phyloP scores from a whole-genome alignment of 2,329 filamentous ascomycete species.

The Pestalotiopsis sp. region DNA sequence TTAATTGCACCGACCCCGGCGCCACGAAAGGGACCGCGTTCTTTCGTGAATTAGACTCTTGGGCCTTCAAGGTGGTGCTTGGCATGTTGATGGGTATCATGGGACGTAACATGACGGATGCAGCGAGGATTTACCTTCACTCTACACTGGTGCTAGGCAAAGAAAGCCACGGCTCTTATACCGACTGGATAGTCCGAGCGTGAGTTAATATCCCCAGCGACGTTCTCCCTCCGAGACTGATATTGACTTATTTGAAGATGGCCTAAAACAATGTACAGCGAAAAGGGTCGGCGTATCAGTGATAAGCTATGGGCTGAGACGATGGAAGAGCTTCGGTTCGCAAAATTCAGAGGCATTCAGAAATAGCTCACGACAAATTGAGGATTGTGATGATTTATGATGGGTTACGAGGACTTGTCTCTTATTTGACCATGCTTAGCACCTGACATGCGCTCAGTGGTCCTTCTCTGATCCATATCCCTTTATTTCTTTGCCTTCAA shows the following conservation, averaged over 20 bases:
- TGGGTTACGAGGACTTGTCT: too few species aligned
- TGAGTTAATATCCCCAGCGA: slow-evolving; percentile 18
- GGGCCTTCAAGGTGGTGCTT: not conserved
- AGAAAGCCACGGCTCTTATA: slow-evolving; percentile 26
- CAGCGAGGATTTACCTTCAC: slow-evolving; percentile 24
- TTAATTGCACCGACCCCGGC: slow-evolving; percentile 26
- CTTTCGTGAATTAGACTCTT: slow-evolving; percentile 2
- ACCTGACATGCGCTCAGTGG: too few species aligned
- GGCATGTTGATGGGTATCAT: slow-evolving; percentile 6
- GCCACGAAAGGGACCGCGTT: slow-evolving; percentile 21
- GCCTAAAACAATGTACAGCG: slow-evolving; percentile 23
- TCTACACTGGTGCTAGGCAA: slow-evolving; percentile 20
- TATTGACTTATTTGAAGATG: slow-evolving; percentile 19
- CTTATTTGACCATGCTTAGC: too few species aligned
- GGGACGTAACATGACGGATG: slow-evolving; percentile 18
- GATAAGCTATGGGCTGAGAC: slow-evolving; percentile 30
- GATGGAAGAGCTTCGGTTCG: slow-evolving; percentile 28
- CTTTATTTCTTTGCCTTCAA: too few species aligned
- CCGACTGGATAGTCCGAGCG: slow-evolving; percentile 24
- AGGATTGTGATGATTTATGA: too few species aligned
- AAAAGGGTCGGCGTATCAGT: slow-evolving; percentile 20
- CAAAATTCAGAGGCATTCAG: not conserved
- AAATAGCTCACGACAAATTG: not conserved
- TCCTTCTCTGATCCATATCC: too few species aligned
- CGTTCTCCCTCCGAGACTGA: not conserved